phyloP scores from a whole-genome alignment of 257 asterid species.

The Oldenlandia corymbosa region DNA sequence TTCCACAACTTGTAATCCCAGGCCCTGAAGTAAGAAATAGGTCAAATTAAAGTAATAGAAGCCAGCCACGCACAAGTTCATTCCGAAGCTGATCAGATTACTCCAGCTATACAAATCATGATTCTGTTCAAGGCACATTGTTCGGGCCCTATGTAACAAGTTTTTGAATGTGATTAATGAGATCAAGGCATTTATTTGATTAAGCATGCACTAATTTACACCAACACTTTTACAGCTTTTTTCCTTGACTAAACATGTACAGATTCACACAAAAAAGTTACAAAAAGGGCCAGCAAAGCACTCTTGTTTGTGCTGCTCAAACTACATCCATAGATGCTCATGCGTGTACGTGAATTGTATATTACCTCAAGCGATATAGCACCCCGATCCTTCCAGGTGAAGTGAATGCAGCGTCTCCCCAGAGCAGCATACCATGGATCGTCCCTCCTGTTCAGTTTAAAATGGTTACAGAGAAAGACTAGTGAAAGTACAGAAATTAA shows the following conservation, averaged over 20 bases:
- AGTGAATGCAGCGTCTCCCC: slow-evolving; percentile 84
- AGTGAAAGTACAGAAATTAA: background rate
- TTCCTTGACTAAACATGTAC: no score
- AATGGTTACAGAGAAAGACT: slow-evolving; percentile 9
- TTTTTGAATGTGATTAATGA: background rate
- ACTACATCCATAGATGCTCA: no score
- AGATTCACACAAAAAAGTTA: no score
- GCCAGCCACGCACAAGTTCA: background rate
- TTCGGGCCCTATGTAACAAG: background rate
- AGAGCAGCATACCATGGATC: slow-evolving; percentile 83
- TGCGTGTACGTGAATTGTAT: no score
- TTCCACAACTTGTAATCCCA: slow-evolving; percentile 79
- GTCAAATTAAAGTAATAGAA: no score
- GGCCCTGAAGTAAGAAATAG: slow-evolving; percentile 51
- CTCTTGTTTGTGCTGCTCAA: no score
- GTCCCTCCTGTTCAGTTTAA: slow-evolving; percentile 54
- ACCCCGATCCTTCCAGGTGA: slow-evolving; percentile 92
- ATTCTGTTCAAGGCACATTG: background rate
- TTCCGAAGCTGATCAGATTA: background rate
- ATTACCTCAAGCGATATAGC: slow-evolving; percentile 94
- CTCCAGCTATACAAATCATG: background rate
- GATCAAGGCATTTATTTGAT: background rate
- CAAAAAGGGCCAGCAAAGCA: no score
- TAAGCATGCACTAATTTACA: background rate
- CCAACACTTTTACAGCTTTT: background rate